Base-by-base conservation (phyloP, 345 rosid genomes). In the Lepidium aucheri region DNA sequence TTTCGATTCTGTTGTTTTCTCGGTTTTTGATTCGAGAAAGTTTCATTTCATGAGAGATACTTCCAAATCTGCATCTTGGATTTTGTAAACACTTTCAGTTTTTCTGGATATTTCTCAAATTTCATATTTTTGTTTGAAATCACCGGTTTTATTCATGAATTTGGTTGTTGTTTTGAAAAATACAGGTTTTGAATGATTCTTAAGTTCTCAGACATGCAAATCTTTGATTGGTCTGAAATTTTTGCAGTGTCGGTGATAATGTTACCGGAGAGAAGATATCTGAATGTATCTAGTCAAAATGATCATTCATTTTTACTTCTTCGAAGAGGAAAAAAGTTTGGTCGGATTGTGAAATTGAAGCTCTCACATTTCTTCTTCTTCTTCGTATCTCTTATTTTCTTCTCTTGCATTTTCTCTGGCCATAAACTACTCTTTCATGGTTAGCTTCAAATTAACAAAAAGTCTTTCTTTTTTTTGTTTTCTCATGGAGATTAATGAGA, bases 291-390 rank as follows among this genome's bases (percentile, higher is more conserved):
- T 41, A 65, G 70, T 71, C 79, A 76, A 11, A 68, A 28, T 56
- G 83, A 75, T 30, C 70, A 67, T 32, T 69, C 65, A 13, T 45
- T 47, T 52, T 78, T 76, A 9, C 51, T 69, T 30, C 80, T 53
- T 57, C 85, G 86, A 30, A 81, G 85, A 30, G 96, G 92, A 20
- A 79, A 77, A 63, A 83, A 85, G 80, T 60, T 79, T 49, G 82
- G 83, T 70, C 82, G 90, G 72, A 55, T 78, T 32, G 54, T 68
- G 56, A 83, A 80, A 62, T 65, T 74, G 45, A 83, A 82, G 46
- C 78, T 78, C 36, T 70, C 75, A 65, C 77, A 64, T 32, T 81
- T 78, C 63, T 53, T 81, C 53, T 59, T 81, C 46, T 67, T 87
- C 68, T 78, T 86, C 33, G 63, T 76, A 2, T 70, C 76, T 2